phyloP scores from a whole-genome alignment of 305 asterid genomes.

The Euphrasia arctica region DNA sequence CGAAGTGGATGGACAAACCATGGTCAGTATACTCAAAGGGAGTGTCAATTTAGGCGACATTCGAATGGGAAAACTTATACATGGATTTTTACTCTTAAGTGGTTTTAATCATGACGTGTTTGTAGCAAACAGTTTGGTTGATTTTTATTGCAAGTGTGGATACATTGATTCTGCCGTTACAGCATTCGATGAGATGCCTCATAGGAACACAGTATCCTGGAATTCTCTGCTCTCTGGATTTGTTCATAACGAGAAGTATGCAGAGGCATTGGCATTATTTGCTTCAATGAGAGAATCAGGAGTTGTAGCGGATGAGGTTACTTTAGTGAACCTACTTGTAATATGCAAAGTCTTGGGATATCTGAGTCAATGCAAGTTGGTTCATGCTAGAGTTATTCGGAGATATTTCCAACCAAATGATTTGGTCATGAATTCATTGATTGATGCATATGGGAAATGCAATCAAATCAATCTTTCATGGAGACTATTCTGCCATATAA shows the following conservation, averaged over 20 bases:
- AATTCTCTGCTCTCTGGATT: slow-evolving; percentile 75
- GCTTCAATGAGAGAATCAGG: slow-evolving; percentile 52
- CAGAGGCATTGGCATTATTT: slow-evolving; percentile 56
- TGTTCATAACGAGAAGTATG: slow-evolving; percentile 55
- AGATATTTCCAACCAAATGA: slow-evolving; percentile 56
- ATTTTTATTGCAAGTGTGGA: slow-evolving; percentile 76
- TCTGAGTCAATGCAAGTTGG: slow-evolving; percentile 52
- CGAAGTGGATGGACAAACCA: slow-evolving; percentile 60
- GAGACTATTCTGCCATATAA: slow-evolving; percentile 50
- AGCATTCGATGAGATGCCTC: slow-evolving; percentile 56
- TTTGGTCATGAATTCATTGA: slow-evolving; percentile 63
- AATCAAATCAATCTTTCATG: slow-evolving; percentile 47
- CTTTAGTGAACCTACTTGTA: slow-evolving; percentile 69
- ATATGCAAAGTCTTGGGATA: slow-evolving; percentile 49
- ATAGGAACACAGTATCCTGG: slow-evolving; percentile 67
- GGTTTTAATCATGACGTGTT: slow-evolving; percentile 66
- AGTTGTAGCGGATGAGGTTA: slow-evolving; percentile 61
- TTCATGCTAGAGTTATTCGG: slow-evolving; percentile 56
- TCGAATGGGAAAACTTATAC: slow-evolving; percentile 53
- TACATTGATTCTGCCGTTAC: slow-evolving; percentile 52
- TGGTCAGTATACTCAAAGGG: slow-evolving; percentile 70
- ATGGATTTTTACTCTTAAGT: slow-evolving; percentile 47
- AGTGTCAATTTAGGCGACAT: slow-evolving; percentile 49
- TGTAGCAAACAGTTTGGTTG: slow-evolving; percentile 67
- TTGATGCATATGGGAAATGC: slow-evolving; percentile 77